Base-by-base conservation (phyloP, 2,329 filamentous ascomycete genomes). In the Epicoccum sorghinum region DNA sequence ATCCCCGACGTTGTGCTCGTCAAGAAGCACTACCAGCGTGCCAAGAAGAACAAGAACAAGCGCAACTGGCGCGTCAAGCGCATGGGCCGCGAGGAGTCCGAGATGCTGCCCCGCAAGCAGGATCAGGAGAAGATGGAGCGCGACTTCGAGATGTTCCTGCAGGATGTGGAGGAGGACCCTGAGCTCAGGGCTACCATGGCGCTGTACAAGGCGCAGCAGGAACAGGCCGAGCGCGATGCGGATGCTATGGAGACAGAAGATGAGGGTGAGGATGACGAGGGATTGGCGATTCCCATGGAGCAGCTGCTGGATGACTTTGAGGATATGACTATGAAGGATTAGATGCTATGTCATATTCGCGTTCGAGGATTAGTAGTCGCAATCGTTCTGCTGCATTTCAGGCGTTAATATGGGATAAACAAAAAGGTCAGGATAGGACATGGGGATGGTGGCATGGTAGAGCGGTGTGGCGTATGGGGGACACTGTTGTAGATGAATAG, bases 61-160 rank as follows among this genome's bases (percentile, higher is more conserved):
- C 63, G 69, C 53, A 90, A 90, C 82, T 99, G 95, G 95, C 90
- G 89, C 75, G 86, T 99, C 75, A 96, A 90, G 85, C 91, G 95
- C 69, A 93, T 99, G 90, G 84, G 83, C 62, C 89, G 86, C 77
- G 93, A 98, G 60, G 91, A 97, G 73, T 89, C 89, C 63, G 93
- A 97, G 62, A 83, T 96, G 74, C 78, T 93, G 60, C 90, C 91
- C 32, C 88, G 90, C 80, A 91, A 96, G 78, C 82, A 91, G 55
- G 93, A 98, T 72, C 89, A 93, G 71, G 90, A 93, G 55, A 86
- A 87, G 60, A 86, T 96, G 80, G 93, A 98, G 72, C 85, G 88
- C 62, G 95, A 99, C 77, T 99, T 96, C 78, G 95, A 99, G 80
- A 86, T 93, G 85, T 99, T 99, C 86, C 79, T 99, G 81, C 88